Conservation (phyloP, 179 eudicot genomes). For the Dionaea muscipula region DNA sequence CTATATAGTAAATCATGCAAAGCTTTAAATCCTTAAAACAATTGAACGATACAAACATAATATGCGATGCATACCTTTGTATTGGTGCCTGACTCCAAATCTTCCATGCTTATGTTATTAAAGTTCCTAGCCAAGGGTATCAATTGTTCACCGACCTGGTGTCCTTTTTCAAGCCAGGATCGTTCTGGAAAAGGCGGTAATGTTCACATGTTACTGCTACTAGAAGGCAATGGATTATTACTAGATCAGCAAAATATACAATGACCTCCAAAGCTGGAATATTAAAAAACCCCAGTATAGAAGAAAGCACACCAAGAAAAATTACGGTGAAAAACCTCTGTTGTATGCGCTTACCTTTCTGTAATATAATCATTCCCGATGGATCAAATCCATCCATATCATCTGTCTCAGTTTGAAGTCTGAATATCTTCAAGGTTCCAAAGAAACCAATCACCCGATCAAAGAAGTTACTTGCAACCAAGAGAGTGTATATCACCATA, state of each 20-base stretch:
- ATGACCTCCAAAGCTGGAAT: neutral
- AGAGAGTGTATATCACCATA: constrained; percentile 79
- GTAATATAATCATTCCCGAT: constrained; percentile 81
- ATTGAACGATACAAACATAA: neutral
- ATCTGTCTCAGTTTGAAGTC: constrained; percentile 56
- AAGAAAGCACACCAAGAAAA: neutral
- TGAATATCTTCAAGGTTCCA: constrained; percentile 83
- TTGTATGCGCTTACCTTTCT: constrained; percentile 41
- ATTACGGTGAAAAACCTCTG: neutral
- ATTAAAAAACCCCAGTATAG: neutral
- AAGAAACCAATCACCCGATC: constrained; percentile 59
- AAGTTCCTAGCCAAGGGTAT: constrained; percentile 87
- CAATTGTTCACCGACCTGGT: constrained; percentile 68
- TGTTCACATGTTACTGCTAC: neutral
- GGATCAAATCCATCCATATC: constrained; percentile 87
- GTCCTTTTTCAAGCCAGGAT: constrained; percentile 90
- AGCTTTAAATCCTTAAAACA: neutral
- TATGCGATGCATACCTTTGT: constrained; percentile 19
- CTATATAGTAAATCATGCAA: neutral
- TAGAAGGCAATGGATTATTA: too few species aligned
- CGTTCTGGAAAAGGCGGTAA: constrained; percentile 41
- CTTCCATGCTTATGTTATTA: constrained; percentile 38
- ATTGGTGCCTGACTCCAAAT: constrained; percentile 48
- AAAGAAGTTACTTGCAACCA: constrained; percentile 88
- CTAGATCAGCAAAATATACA: neutral